Percentiles rank a stretch among this genome's conserved stretches.
Evolutionary conservation across 2,329 filamentous ascomycete species (phyloP).

Genomic region (Fusarium sp.): DNA sequence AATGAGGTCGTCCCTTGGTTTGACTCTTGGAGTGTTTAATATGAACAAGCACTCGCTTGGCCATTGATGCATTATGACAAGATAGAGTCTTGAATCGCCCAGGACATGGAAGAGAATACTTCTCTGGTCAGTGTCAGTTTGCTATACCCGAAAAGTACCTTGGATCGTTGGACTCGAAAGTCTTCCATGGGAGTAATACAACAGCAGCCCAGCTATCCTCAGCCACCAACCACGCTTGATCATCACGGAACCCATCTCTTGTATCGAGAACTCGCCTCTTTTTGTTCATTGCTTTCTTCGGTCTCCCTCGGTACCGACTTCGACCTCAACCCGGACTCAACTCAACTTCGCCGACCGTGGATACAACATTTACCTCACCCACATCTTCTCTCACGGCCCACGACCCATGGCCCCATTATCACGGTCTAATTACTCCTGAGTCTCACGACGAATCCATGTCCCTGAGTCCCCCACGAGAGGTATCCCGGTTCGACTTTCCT

Average conservation of each 20-base stretch:
- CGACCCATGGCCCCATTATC: slow-evolving; percentile 28
- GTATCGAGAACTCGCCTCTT: neutral
- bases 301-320: neutral
- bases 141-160: neutral
- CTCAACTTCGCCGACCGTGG: neutral
- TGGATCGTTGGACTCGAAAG: neutral
- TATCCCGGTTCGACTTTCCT: slow-evolving; percentile 15
- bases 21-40: neutral
- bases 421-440: slow-evolving; percentile 11
- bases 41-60: neutral
- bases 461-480: slow-evolving; percentile 19
- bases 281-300: slow-evolving; percentile 1
- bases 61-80: neutral
- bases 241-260: neutral
- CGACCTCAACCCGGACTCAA: neutral
- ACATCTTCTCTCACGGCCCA: slow-evolving; percentile 9
- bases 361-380: slow-evolving; percentile 31
- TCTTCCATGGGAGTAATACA: neutral
- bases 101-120: neutral
- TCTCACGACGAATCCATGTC: slow-evolving; percentile 18
- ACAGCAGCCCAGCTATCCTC: neutral
- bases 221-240: neutral
- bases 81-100: neutral
- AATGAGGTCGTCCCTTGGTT: slow-evolving; percentile 15
- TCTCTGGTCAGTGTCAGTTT: neutral